Percentiles rank a stretch among this genome's conserved stretches.
phyloP scores from a whole-genome alignment of 2,329 filamentous ascomycete species.

The Lasiodiplodia hormozganensis region DNA sequence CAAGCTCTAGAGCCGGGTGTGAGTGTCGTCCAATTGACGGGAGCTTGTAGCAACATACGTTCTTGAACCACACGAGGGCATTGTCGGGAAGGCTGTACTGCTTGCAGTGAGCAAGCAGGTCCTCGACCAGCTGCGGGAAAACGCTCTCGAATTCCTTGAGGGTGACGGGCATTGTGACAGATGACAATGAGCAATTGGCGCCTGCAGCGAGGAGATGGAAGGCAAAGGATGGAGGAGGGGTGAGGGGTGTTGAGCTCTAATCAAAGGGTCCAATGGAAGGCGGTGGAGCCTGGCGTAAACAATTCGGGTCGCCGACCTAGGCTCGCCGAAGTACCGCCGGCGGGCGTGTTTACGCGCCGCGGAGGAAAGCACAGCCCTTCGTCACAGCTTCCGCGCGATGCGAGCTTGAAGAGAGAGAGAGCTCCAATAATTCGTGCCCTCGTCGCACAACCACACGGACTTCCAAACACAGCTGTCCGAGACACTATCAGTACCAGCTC shows the following conservation, averaged over 20 bases:
- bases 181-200: background rate
- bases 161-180: constrained; percentile 69
- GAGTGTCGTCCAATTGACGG: constrained; percentile 30
- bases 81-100: constrained; percentile 83
- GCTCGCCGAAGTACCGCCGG: constrained; percentile 2
- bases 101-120: constrained; percentile 78
- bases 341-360: constrained; percentile 23
- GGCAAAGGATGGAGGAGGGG: constrained; percentile 4
- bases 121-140: constrained; percentile 84
- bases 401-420: background rate
- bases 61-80: constrained; percentile 85
- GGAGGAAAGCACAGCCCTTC: constrained; percentile 3
- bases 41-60: constrained; percentile 57
- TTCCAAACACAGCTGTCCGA: background rate
- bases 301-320: background rate
- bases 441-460: background rate
- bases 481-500: background rate
- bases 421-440: background rate
- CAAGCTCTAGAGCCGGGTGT: constrained; percentile 67
- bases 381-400: constrained; percentile 11
- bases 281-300: constrained; percentile 1
- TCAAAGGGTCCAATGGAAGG: constrained; percentile 5
- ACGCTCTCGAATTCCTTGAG: constrained; percentile 88
- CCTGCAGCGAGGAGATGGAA: background rate
- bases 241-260: background rate